A percentile compares a stretch with the other conserved stretches of the same genome.
These are phyloP conservation scores for Phellopilus nigrolimitatus DNA, from an alignment of 1,284 basidiomycete genomes.

Conservation along the genomic window DNA sequence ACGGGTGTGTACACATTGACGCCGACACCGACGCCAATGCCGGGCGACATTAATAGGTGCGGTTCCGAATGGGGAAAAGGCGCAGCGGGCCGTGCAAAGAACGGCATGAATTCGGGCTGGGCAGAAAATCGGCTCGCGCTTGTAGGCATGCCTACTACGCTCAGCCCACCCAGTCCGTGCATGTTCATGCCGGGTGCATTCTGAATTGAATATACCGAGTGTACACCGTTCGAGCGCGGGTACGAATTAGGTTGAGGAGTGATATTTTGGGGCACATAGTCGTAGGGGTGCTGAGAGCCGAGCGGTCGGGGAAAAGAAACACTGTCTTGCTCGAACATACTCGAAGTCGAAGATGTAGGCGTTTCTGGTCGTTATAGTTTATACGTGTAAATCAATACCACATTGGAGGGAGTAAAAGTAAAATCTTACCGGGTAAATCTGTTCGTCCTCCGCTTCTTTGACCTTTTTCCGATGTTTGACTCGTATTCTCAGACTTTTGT, in stretches of 20 bases:
- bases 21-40: constrained; percentile 2
- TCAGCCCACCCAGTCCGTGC: constrained; percentile 4
- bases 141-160: not conserved
- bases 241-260: not conserved
- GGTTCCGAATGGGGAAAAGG: not conserved
- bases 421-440: not conserved
- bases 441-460: not conserved
- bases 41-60: not conserved
- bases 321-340: too few relatives aligned
- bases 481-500: constrained; percentile 6
- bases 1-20: not conserved
- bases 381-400: too few relatives aligned
- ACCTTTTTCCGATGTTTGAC: not conserved
- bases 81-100: constrained; percentile 4
- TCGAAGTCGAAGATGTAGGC: not conserved
- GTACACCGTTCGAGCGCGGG: too few relatives aligned
- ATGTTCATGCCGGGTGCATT: too few relatives aligned
- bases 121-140: not conserved
- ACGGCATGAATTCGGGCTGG: not conserved
- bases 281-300: too few relatives aligned
- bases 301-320: too few relatives aligned
- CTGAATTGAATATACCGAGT: too few relatives aligned
- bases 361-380: too few relatives aligned
- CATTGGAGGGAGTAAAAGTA: not conserved
- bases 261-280: not conserved